Percentiles rank a stretch among this genome's conserved stretches.
Conservation (phyloP, 306 rosid species). For the Dalbergia cultrata region DNA sequence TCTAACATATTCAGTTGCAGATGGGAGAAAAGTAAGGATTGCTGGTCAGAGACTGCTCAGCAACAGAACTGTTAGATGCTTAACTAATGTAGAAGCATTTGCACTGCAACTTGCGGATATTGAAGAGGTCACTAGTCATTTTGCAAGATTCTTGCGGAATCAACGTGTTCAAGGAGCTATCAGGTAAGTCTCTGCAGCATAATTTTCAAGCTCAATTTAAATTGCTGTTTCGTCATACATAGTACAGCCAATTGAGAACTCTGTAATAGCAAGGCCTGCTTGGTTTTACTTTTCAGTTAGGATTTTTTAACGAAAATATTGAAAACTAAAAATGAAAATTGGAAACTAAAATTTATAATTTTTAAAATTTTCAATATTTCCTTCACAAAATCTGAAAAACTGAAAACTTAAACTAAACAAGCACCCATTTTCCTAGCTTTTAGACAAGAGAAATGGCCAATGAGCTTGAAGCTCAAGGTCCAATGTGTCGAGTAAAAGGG, state of each 20-base stretch:
- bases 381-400: too few species aligned
- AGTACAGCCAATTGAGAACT: neutral
- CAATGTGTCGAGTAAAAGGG: too few species aligned
- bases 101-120: constrained; percentile 63
- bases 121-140: constrained; percentile 65
- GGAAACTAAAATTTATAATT: too few species aligned
- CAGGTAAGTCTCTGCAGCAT: constrained; percentile 50
- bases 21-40: constrained; percentile 49
- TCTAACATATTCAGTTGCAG: constrained; percentile 37
- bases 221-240: neutral
- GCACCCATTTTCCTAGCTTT: too few species aligned
- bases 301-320: too few species aligned
- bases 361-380: too few species aligned
- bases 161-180: constrained; percentile 74
- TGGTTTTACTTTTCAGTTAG: too few species aligned
- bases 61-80: constrained; percentile 63
- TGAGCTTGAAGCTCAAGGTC: too few species aligned
- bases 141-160: constrained; percentile 66
- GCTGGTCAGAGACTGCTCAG: constrained; percentile 60
- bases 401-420: too few species aligned
- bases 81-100: constrained; percentile 68
- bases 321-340: too few species aligned
- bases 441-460: too few species aligned
- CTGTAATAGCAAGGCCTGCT: neutral
- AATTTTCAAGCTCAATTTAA: neutral